Base-by-base conservation (phyloP, 2,329 filamentous ascomycete species). In the Trichoderma brevicompactum region DNA sequence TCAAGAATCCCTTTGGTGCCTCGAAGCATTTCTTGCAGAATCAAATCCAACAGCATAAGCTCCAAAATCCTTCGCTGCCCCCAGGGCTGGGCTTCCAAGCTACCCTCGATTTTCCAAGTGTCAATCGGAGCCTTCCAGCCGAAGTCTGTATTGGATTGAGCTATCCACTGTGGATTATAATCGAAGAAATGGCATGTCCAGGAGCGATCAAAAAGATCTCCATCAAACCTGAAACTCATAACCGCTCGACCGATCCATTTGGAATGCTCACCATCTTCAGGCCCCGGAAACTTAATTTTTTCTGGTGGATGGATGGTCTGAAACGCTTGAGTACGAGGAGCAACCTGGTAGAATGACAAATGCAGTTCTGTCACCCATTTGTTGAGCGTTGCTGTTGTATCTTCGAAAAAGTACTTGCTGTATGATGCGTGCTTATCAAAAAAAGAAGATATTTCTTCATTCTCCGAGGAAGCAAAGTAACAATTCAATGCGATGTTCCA, bases 161-260 rank as follows among this genome's bases (percentile, higher is more conserved):
- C 7, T 13, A n/a, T 15, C 23, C 23, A 15, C 7, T 43, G 12
- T 17, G 40, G 19, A 9, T 46, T 48, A 9, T 23, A 32, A 4
- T 59, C 55, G n/a, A 59, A 23, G 32, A 59, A 40, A 17, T 59
- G 40, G 15, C 43, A 59, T 12, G 34, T 59, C 55, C 55, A 59
- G 6, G 28, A 28, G 15, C 34, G 32, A 23, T 59, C 43, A 28
- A 36, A 59, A 7, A 59, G 4, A n/a, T 49, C 55, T n/a, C 55
- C 55, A n/a, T 59, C 55, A 2, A 59, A 59, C 28, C 43, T 38
- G 6, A 59, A 28, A 36, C 55, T 49, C 44, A 48, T 28, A 9
- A 28, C 19, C 10, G 44, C 55, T 3, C 32, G 55, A n/a, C 34
- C 10, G 28, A 49, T 28, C 2, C 43, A 44, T 17, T 38, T 23